Conservation (phyloP, 306 rosid genomes). For the Acacia acuminata region DNA sequence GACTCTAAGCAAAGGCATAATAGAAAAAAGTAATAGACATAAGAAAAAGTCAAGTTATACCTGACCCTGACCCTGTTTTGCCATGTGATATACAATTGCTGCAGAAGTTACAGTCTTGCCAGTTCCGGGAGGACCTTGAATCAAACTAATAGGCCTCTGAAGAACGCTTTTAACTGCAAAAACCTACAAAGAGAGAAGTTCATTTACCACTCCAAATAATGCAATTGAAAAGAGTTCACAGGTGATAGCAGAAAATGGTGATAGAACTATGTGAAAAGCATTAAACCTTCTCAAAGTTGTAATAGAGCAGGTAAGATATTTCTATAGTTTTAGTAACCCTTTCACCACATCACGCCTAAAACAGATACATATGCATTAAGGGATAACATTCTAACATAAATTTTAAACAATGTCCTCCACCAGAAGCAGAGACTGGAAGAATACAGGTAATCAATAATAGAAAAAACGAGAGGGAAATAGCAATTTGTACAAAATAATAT, state of each 20-base stretch:
- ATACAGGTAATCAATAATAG: not conserved
- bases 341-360: not conserved
- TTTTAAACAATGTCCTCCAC: not conserved
- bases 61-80: conserved; percentile 99
- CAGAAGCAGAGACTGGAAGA: not conserved
- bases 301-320: conserved; percentile 5
- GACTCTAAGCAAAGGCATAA: not conserved
- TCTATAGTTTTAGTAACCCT: not conserved
- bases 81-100: conserved; percentile 99
- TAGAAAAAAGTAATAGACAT: not conserved
- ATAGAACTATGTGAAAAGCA: not conserved
- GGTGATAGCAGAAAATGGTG: not conserved
- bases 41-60: conserved; percentile 34
- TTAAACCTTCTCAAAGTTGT: not conserved
- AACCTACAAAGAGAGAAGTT: conserved; percentile 52
- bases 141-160: conserved; percentile 99
- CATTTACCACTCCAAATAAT: conserved; percentile 5
- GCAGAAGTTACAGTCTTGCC: conserved; percentile 99
- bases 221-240: not conserved
- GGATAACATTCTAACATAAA: not conserved
- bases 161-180: conserved; percentile 98
- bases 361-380: not conserved
- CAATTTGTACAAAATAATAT: not conserved
- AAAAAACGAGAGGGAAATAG: not conserved
- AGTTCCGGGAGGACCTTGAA: conserved; percentile 99